Evolutionary conservation across 2,329 filamentous ascomycete genomes (phyloP), one percentile per base, ranked within the genome.

Genomic region (Sporothrix dimorphospora): DNA sequence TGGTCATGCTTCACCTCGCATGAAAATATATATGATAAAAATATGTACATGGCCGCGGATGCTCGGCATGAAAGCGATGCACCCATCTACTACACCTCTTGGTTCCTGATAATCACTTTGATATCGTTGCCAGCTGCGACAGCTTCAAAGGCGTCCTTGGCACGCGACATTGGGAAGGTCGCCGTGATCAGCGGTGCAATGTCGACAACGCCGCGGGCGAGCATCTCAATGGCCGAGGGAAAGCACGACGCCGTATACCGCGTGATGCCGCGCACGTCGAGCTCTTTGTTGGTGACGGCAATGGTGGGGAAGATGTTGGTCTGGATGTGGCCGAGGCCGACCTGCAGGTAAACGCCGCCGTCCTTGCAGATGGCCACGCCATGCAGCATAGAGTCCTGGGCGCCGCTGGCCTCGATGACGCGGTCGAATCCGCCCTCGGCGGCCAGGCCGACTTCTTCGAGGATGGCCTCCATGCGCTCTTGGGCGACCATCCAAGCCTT

Each of bases 161-260:
- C 95, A 74, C 96, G 87, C 76, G 89, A 84, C 78, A 98, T 98
- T 68, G 87, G 85, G 69, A 97, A 94, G 42, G 89, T 89, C 30
- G 88, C 87, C n/a, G 91, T 93, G 75, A 98, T 90, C 74, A 98
- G 85, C 80, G 89, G 89, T 88, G 96, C 97, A 73, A 94, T 91
- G 66, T 92, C 89, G 53, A 98, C 88, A 79, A 89, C 89, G 63
- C 92, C 92, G 34, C 83, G 86, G 9, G 87, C 86, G 0, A 97
- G 89, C 74, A 98, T 85, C 74, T 93, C 89, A 57, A 98, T 86
- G 4, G 93, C 94, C 4, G 94, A 88, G 79, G 91, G 88, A 81
- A 97, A 98, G 81, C 98, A 94, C 19, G 94, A 94, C 71, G 89
- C 88, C 2, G 91, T 91, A 81, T 98, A 98, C 51, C 95, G 89